phyloP scores from a whole-genome alignment of 129 eudicot genomes.

The Helianthus annuus region DNA sequence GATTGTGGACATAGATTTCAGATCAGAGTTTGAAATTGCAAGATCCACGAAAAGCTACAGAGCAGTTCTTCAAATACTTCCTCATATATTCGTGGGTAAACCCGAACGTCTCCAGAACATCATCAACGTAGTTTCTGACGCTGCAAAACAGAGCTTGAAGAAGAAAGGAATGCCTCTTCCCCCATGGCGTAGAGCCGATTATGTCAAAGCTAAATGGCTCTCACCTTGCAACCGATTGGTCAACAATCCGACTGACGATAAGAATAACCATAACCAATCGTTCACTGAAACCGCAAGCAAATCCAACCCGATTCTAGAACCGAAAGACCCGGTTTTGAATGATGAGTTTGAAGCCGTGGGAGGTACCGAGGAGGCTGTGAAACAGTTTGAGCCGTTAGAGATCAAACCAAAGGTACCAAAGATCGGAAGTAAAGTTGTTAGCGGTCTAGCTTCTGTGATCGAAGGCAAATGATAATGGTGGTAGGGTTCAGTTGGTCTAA shows the following conservation, averaged over 20 bases:
- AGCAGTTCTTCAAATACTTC: slow-evolving; percentile 61
- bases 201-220: slow-evolving; percentile 89
- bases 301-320: slow-evolving; percentile 7
- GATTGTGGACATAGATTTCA: slow-evolving; percentile 84
- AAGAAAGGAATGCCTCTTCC: slow-evolving; percentile 90
- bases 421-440: slow-evolving; percentile 46
- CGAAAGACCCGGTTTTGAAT: slow-evolving; percentile 16
- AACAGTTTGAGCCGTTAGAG: slow-evolving; percentile 46
- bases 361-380: slow-evolving; percentile 26
- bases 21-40: slow-evolving; percentile 86
- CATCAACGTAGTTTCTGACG: slow-evolving; percentile 57
- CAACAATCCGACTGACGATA: neutral
- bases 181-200: slow-evolving; percentile 92
- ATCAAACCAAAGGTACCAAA: slow-evolving; percentile 38
- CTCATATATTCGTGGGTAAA: slow-evolving; percentile 69
- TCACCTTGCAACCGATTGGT: slow-evolving; percentile 47
- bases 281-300: neutral
- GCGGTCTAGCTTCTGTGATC: slow-evolving; percentile 66
- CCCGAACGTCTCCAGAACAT: slow-evolving; percentile 74
- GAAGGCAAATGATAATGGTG: slow-evolving; percentile 40
- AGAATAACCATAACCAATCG: slow-evolving; percentile 1
- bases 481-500: slow-evolving; percentile 14
- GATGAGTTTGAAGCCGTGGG: slow-evolving; percentile 12
- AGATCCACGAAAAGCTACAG: slow-evolving; percentile 79
- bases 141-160: slow-evolving; percentile 77